Conservation (phyloP, 2,329 filamentous ascomycete genomes). For the Botryotinia globosa region DNA sequence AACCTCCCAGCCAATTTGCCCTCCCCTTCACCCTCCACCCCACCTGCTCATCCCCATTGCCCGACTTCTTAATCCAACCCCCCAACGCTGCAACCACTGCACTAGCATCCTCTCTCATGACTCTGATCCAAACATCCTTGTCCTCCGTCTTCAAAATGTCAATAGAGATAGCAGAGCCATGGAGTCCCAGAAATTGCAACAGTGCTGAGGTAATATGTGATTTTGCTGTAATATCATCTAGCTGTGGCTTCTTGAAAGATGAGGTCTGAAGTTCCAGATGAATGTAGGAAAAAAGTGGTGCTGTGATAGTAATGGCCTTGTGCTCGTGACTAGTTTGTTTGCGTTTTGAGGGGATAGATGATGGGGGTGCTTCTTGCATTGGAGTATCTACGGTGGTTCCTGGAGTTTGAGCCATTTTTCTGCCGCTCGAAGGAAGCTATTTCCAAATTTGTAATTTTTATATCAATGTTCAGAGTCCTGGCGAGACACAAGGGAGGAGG, state of each 20-base stretch:
- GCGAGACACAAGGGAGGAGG: not conserved
- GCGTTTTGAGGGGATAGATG: constrained; percentile 6
- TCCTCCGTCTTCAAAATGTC: constrained; percentile 65
- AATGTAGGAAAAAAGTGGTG: constrained; percentile 55
- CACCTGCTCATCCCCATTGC: constrained; percentile 37
- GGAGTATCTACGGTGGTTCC: not conserved
- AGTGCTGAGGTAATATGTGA: constrained; percentile 63
- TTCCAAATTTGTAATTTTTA: not conserved
- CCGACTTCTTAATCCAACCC: constrained; percentile 54
- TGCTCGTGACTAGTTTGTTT: constrained; percentile 43
- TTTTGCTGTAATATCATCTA: constrained; percentile 63
- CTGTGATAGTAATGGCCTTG: constrained; percentile 50
- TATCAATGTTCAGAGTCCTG: not conserved
- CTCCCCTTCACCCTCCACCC: constrained; percentile 53
- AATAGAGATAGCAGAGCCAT: constrained; percentile 63
- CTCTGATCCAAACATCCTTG: constrained; percentile 59
- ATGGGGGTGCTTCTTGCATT: constrained; percentile 10
- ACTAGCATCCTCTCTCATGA: constrained; percentile 59
- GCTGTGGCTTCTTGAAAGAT: constrained; percentile 29
- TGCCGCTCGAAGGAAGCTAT: not conserved
- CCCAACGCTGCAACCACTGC: constrained; percentile 63
- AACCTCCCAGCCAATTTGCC: constrained; percentile 62
- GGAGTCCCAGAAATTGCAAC: constrained; percentile 66
- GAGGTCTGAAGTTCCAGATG: constrained; percentile 50
- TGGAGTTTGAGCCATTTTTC: not conserved